These are phyloP conservation scores for Huntiella bhutanensis DNA, from an alignment of 2,329 filamentous ascomycete species.

Conservation along the genomic window DNA sequence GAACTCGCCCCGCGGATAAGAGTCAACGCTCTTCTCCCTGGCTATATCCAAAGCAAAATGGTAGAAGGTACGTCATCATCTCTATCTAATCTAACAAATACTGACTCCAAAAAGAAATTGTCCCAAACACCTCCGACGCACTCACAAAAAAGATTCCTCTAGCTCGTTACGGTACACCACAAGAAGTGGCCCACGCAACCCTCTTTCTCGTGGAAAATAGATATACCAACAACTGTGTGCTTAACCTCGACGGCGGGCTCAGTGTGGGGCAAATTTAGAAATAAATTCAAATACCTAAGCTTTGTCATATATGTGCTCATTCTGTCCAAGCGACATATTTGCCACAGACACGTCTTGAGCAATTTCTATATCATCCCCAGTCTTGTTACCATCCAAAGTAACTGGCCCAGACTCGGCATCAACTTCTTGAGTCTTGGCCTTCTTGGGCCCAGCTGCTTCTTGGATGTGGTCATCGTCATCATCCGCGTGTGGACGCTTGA, in stretches of 20 bases:
- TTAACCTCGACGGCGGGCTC: constrained; percentile 72
- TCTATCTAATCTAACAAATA: not conserved
- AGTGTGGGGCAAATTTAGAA: constrained; percentile 31
- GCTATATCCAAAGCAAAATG: constrained; percentile 71
- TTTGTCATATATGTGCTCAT: constrained; percentile 12
- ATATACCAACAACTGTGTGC: constrained; percentile 72
- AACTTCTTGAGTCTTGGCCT: constrained; percentile 19
- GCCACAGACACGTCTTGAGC: constrained; percentile 31
- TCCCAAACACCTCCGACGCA: not conserved
- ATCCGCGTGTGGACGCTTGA: constrained; percentile 29
- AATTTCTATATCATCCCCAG: constrained; percentile 35
- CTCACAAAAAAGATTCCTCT: constrained; percentile 12
- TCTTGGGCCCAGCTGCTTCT: constrained; percentile 25
- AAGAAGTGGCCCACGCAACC: constrained; percentile 68
- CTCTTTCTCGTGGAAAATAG: constrained; percentile 57
- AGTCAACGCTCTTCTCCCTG: constrained; percentile 65
- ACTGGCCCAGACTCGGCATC: constrained; percentile 20
- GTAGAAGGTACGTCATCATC: constrained; percentile 36
- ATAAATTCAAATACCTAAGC: constrained; percentile 17
- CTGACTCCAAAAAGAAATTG: constrained; percentile 4
- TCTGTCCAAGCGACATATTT: too few relatives aligned
- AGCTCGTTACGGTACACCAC: constrained; percentile 44
- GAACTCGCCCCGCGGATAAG: constrained; percentile 46
- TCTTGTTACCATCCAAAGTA: constrained; percentile 15
- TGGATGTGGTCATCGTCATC: constrained; percentile 16